Conservation (phyloP, 2,329 filamentous ascomycete species). For the Arthrobotrys conoides region DNA sequence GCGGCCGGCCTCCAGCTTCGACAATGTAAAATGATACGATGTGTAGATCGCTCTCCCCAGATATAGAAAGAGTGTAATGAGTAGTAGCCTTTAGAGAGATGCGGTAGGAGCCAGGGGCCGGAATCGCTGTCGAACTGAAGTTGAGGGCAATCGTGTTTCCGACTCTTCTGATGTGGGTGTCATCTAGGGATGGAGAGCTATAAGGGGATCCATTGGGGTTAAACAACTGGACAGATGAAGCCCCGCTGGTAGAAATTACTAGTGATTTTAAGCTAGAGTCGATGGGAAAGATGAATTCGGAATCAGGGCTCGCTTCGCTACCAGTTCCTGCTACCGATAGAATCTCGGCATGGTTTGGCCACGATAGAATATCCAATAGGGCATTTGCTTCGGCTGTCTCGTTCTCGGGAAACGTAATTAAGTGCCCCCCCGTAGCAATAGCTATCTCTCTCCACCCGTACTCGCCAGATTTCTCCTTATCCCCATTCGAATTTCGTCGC, state of each 20-base stretch:
- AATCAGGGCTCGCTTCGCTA: background rate
- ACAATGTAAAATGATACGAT: slow-evolving; percentile 30
- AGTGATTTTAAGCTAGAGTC: slow-evolving; percentile 45
- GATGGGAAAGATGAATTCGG: slow-evolving; percentile 36
- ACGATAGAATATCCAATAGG: slow-evolving; percentile 34
- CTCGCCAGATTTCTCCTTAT: background rate
- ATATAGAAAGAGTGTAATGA: slow-evolving; percentile 43
- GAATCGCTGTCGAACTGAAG: background rate
- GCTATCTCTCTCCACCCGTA: slow-evolving; percentile 38
- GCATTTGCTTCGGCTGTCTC: slow-evolving; percentile 4
- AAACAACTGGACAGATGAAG: slow-evolving; percentile 32
- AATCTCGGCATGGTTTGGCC: slow-evolving; percentile 37
- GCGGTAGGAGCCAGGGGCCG: slow-evolving; percentile 25
- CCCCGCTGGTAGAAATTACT: slow-evolving; percentile 37
- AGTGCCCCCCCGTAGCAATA: slow-evolving; percentile 30
- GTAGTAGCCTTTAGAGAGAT: slow-evolving; percentile 5
- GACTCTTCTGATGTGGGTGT: slow-evolving; percentile 6
- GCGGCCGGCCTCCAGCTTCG: slow-evolving; percentile 29
- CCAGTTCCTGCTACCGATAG: slow-evolving; percentile 32
- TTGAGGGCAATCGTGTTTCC: slow-evolving; percentile 34
- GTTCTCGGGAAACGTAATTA: slow-evolving; percentile 28
- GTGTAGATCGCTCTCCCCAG: slow-evolving; percentile 40
- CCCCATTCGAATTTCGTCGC: background rate
- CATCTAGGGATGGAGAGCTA: background rate
- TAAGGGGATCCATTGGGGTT: slow-evolving; percentile 33